Evolutionary conservation across 768 basidiomycete species (phyloP).

Genomic region (Collybiopsis confluens): DNA sequence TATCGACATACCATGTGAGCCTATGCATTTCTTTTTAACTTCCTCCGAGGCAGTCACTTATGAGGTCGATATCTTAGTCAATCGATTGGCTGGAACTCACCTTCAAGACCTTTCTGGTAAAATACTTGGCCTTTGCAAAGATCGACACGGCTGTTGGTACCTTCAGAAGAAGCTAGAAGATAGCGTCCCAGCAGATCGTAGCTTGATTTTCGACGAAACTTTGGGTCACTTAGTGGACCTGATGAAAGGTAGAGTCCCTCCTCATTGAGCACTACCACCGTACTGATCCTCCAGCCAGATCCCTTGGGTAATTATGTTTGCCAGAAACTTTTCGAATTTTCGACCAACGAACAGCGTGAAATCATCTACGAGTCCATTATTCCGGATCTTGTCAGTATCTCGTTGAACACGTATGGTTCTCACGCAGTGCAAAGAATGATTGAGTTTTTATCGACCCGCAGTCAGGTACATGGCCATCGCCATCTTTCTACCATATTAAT

Average conservation of each 20-base stretch:
- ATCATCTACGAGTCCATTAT: conserved; percentile 97
- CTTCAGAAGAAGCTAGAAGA: conserved; percentile 99
- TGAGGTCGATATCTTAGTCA: too few species aligned
- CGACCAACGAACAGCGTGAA: conserved; percentile 95
- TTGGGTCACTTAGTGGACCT: conserved; percentile 96
- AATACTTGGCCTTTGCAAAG: conserved; percentile 92
- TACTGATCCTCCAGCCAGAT: conserved; percentile 43
- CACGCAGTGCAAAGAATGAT: conserved; percentile 99
- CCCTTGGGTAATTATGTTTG: conserved; percentile 99
- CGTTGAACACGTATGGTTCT: conserved; percentile 99
- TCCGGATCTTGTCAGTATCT: conserved; percentile 95
- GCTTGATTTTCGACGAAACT: conserved; percentile 99
- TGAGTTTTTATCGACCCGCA: conserved; percentile 91
- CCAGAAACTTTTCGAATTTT: conserved; percentile 95
- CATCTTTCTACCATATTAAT: conserved; percentile 21
- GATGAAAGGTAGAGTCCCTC: conserved; percentile 71
- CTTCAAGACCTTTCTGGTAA: conserved; percentile 95
- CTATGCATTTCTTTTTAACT: conserved; percentile 26
- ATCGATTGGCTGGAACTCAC: conserved; percentile 93
- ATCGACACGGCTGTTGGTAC: conserved; percentile 98
- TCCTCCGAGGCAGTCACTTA: not conserved
- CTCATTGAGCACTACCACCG: not conserved
- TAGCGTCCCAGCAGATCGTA: conserved; percentile 89
- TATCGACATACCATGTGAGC: conserved; percentile 88
- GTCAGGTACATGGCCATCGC: conserved; percentile 71